Evolutionary conservation across 441 rosid species (phyloP).

Genomic region (Gossypium schwendimanii): DNA sequence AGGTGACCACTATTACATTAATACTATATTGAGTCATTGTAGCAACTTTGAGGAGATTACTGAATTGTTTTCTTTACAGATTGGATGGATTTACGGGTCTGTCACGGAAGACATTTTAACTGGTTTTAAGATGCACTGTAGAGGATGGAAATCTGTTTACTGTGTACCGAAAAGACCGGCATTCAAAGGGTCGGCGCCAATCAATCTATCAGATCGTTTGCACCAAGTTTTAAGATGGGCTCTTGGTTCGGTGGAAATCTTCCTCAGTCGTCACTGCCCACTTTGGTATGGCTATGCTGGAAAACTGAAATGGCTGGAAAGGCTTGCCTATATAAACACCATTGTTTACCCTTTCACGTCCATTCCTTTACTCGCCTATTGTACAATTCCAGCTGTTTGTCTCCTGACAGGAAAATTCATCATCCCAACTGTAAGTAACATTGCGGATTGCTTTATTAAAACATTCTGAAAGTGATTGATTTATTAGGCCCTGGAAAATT

Average conservation of each 20-base stretch:
- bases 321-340: slow-evolving; percentile 78
- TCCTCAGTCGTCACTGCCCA: slow-evolving; percentile 79
- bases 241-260: slow-evolving; percentile 90
- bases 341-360: slow-evolving; percentile 89
- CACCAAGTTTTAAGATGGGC: slow-evolving; percentile 96
- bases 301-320: slow-evolving; percentile 71
- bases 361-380: slow-evolving; percentile 76
- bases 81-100: slow-evolving; percentile 93
- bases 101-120: slow-evolving; percentile 84
- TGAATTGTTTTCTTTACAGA: slow-evolving; percentile 31
- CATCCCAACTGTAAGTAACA: slow-evolving; percentile 59
- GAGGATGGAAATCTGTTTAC: slow-evolving; percentile 89
- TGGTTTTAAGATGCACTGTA: slow-evolving; percentile 90
- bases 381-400: slow-evolving; percentile 79
- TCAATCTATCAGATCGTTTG: slow-evolving; percentile 80
- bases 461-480: neutral
- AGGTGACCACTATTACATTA: slow-evolving; percentile 34
- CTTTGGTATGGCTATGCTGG: slow-evolving; percentile 94
- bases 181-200: slow-evolving; percentile 86
- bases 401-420: slow-evolving; percentile 91
- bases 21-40: neutral
- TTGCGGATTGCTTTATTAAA: neutral
- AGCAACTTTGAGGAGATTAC: slow-evolving; percentile 9
- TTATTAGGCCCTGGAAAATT: neutral
- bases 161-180: slow-evolving; percentile 75